These are phyloP conservation scores for Colletotrichum tamarilloi DNA, from an alignment of 2,329 filamentous ascomycete species.

Conservation along the genomic window DNA sequence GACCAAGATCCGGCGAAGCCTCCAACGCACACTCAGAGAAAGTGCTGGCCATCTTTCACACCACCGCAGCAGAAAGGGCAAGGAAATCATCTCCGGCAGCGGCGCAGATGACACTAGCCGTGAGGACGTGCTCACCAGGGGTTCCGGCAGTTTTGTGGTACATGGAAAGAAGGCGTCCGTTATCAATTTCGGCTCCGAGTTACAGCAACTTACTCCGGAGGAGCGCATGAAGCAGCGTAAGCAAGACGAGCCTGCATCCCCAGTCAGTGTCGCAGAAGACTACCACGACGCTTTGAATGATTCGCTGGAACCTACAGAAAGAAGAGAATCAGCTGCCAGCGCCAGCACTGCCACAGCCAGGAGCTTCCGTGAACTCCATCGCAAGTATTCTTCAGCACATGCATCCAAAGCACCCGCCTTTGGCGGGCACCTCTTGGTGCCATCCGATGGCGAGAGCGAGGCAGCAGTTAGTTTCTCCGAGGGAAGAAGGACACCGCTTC, in stretches of 20 bases:
- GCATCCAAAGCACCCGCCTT: constrained; percentile 54
- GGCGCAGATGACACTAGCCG: constrained; percentile 61
- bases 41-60: constrained; percentile 73
- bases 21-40: constrained; percentile 91
- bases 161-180: constrained; percentile 98
- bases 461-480: constrained; percentile 70
- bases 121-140: constrained; percentile 79
- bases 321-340: constrained; percentile 72
- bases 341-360: constrained; percentile 74
- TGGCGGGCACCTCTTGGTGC: constrained; percentile 56
- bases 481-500: constrained; percentile 65
- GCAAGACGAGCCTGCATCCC: constrained; percentile 53
- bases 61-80: constrained; percentile 80
- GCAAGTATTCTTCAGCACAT: constrained; percentile 67
- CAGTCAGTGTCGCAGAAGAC: constrained; percentile 49
- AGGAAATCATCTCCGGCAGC: constrained; percentile 74
- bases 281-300: constrained; percentile 63
- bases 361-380: constrained; percentile 72
- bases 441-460: constrained; percentile 70
- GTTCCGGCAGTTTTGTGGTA: constrained; percentile 90
- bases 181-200: constrained; percentile 94
- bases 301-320: constrained; percentile 55
- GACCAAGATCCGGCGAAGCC: constrained; percentile 81
- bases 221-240: constrained; percentile 76
- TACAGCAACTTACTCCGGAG: constrained; percentile 81